These are phyloP conservation scores for Fagopyrum esculentum DNA, from an alignment of 148 eudicot genomes.

Conservation along the genomic window DNA sequence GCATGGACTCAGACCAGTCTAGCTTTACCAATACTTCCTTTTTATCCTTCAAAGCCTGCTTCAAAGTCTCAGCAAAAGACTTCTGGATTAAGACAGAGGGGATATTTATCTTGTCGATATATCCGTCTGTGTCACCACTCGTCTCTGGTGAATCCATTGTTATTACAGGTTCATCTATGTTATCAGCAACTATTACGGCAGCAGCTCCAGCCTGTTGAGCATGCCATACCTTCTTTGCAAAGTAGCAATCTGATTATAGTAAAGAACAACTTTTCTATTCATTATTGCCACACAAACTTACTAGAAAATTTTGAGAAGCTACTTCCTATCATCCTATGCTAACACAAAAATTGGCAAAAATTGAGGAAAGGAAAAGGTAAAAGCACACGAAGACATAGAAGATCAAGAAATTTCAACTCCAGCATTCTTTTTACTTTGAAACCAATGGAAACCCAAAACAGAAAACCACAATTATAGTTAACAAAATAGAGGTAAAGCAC, in stretches of 20 bases:
- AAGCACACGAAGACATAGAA: not conserved
- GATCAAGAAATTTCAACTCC: not conserved
- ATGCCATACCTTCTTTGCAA: conserved; percentile 87
- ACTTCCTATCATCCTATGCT: not conserved
- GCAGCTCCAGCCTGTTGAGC: conserved; percentile 96
- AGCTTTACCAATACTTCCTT: conserved; percentile 65
- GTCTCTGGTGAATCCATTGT: conserved; percentile 94
- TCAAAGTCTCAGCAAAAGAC: conserved; percentile 56
- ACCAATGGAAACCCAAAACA: not conserved
- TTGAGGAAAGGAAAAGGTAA: not conserved
- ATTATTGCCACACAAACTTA: not conserved
- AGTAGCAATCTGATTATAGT: conserved; percentile 58
- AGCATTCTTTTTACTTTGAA: not conserved
- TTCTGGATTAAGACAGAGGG: conserved; percentile 60
- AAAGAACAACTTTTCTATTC: too few relatives aligned
- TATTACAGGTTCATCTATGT: conserved; percentile 64
- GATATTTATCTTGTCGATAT: conserved; percentile 58
- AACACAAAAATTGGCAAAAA: not conserved
- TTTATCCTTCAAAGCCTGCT: conserved; percentile 36
- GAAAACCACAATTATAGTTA: not conserved
- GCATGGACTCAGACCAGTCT: conserved; percentile 97
- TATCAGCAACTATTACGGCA: conserved; percentile 78
- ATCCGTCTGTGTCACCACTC: conserved; percentile 47
- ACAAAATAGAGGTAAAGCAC: not conserved
- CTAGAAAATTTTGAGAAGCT: not conserved